Percentiles rank a stretch among this genome's conserved stretches.
These are phyloP conservation scores for Rasamsonia emersonii DNA, from an alignment of 2,329 filamentous ascomycete species.

Conservation along the genomic window DNA sequence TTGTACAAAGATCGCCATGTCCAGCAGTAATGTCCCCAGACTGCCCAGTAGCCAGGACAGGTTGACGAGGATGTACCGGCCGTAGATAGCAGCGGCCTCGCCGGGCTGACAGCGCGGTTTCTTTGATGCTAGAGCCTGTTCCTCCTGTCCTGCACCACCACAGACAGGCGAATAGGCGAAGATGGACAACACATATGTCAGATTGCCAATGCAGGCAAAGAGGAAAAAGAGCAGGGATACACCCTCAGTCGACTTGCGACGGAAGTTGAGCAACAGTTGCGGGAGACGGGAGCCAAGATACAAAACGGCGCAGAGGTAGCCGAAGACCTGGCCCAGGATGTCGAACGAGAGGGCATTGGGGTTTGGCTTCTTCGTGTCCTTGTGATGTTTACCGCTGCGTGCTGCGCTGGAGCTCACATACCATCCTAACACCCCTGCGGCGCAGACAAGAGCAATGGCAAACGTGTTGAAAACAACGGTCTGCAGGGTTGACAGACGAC, in stretches of 20 bases:
- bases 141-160: slow-evolving; percentile 14
- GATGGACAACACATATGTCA: slow-evolving; percentile 88
- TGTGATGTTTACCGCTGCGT: slow-evolving; percentile 25
- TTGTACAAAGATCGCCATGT: slow-evolving; percentile 79
- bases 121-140: too few species aligned
- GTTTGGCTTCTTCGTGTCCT: neutral
- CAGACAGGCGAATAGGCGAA: slow-evolving; percentile 79
- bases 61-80: slow-evolving; percentile 78
- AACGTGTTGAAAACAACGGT: slow-evolving; percentile 61
- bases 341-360: slow-evolving; percentile 53
- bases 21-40: slow-evolving; percentile 74
- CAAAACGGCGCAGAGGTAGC: slow-evolving; percentile 80
- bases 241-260: slow-evolving; percentile 85
- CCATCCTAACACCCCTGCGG: slow-evolving; percentile 79
- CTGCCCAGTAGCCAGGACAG: slow-evolving; percentile 85
- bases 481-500: slow-evolving; percentile 31
- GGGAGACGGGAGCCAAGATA: slow-evolving; percentile 87
- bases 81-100: slow-evolving; percentile 62
- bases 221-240: slow-evolving; percentile 92
- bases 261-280: slow-evolving; percentile 85
- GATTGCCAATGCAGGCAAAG: slow-evolving; percentile 89
- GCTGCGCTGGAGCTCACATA: slow-evolving; percentile 52
- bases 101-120: slow-evolving; percentile 52
- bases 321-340: slow-evolving; percentile 77
- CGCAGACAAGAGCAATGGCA: slow-evolving; percentile 71